Percentiles rank a stretch among this genome's conserved stretches.
Evolutionary conservation across 768 basidiomycete genomes (phyloP).

Genomic region (Paxillus involutus): DNA sequence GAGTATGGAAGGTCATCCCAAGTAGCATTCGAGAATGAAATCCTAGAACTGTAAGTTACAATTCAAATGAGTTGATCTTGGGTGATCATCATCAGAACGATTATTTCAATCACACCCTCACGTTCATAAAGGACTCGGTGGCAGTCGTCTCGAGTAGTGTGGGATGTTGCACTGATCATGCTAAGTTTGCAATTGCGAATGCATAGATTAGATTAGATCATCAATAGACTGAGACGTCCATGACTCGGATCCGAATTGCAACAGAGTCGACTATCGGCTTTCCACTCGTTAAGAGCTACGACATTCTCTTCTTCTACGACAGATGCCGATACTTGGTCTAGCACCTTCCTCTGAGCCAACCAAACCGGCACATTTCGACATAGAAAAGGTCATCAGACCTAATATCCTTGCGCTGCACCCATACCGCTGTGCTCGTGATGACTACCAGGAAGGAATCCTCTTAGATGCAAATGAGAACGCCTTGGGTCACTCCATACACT

Average conservation of each 20-base stretch:
- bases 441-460: slow-evolving; percentile 88
- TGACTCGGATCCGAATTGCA: not conserved
- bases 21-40: no score
- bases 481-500: slow-evolving; percentile 77
- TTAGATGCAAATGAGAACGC: slow-evolving; percentile 99
- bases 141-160: no score
- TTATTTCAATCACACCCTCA: no score
- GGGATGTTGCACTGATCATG: no score
- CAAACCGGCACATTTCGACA: slow-evolving; percentile 79
- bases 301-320: not conserved
- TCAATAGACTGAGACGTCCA: not conserved
- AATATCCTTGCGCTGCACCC: slow-evolving; percentile 92
- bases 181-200: no score
- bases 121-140: no score
- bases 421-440: slow-evolving; percentile 95
- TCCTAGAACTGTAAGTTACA: no score
- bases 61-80: no score
- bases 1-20: slow-evolving; percentile 65
- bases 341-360: slow-evolving; percentile 39
- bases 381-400: slow-evolving; percentile 83
- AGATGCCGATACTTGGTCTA: slow-evolving; percentile 69
- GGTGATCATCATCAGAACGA: no score
- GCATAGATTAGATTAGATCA: not conserved
- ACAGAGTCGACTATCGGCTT: not conserved
- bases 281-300: not conserved